phyloP scores from a whole-genome alignment of 139 green algal genomes.

The Ettlia oleoabundans region DNA sequence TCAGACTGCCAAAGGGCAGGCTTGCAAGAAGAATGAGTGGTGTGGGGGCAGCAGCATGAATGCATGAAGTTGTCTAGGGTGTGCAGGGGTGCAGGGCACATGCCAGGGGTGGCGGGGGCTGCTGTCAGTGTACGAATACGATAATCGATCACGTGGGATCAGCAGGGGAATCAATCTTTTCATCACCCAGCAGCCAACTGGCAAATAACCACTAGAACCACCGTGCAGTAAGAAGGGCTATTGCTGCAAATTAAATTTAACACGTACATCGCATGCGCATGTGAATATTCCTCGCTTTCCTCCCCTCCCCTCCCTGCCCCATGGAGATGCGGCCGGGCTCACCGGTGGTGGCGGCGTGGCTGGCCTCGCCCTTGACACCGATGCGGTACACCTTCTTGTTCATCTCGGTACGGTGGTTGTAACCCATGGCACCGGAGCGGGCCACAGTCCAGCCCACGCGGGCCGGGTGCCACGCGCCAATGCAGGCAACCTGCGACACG shows the following conservation, averaged over 20 bases:
- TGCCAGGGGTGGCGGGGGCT: neutral
- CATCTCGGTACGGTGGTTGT: constrained; percentile 99
- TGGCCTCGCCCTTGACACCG: constrained; percentile 93
- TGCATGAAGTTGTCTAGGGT: neutral
- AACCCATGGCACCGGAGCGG: constrained; percentile 95
- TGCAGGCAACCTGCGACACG: constrained; percentile 83
- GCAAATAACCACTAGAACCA: neutral
- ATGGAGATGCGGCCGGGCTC: neutral
- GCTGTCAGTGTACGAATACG: constrained; percentile 39
- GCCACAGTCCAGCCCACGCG: constrained; percentile 97
- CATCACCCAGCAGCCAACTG: constrained; percentile 21
- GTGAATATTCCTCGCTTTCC: too few relatives aligned
- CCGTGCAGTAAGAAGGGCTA: neutral
- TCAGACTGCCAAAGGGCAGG: too few relatives aligned
- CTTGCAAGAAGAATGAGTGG: too few relatives aligned
- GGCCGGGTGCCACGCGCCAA: constrained; percentile 98
- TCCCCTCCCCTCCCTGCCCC: too few relatives aligned
- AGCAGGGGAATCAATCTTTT: constrained; percentile 34
- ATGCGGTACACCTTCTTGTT: constrained; percentile 99
- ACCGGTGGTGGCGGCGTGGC: constrained; percentile 84
- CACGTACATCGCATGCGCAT: neutral
- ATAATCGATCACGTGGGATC: constrained; percentile 25
- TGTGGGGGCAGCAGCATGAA: neutral
- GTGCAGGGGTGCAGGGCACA: neutral
- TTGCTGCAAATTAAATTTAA: neutral